A percentile compares a stretch with the other conserved stretches of the same genome.
Evolutionary conservation across 148 eudicot genomes (phyloP).

Genomic region (Rhododendron mucronatum): DNA sequence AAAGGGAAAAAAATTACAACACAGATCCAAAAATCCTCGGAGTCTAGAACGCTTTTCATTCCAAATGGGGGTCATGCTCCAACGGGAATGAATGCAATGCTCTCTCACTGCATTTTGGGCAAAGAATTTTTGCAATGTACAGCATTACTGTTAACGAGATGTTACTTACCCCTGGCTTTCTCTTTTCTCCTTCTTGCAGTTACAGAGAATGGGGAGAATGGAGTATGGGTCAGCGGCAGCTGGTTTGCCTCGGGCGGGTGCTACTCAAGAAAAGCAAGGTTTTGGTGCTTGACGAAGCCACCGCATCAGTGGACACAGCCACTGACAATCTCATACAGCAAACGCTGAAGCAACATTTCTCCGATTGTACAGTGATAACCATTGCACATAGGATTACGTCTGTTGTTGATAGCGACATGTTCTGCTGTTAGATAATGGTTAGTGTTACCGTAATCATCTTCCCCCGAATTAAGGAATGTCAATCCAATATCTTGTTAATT

Average conservation of each 20-base stretch:
- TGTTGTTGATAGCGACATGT: slow-evolving; percentile 76
- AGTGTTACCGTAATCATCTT: background rate
- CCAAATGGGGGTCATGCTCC: background rate
- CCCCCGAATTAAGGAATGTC: background rate
- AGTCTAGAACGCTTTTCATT: background rate
- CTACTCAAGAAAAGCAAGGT: slow-evolving; percentile 51
- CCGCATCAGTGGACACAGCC: slow-evolving; percentile 60
- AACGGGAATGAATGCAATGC: background rate
- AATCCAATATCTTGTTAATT: background rate
- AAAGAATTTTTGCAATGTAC: background rate
- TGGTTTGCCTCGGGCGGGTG: slow-evolving; percentile 57
- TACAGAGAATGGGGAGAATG: slow-evolving; percentile 56
- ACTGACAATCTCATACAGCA: slow-evolving; percentile 55
- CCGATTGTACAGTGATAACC: slow-evolving; percentile 37
- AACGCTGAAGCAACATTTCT: slow-evolving; percentile 36
- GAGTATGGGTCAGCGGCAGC: slow-evolving; percentile 62
- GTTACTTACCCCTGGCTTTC: slow-evolving; percentile 1
- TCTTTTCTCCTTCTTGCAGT: slow-evolving; percentile 30
- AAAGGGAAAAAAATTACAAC: background rate
- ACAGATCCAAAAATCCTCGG: too few relatives aligned
- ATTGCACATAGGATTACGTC: slow-evolving; percentile 54
- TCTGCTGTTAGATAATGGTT: slow-evolving; percentile 47
- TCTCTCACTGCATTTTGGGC: background rate
- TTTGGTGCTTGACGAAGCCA: slow-evolving; percentile 57
- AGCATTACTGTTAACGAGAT: background rate